Conservation (phyloP, 2,329 filamentous ascomycete species). For the Alternaria sp. region DNA sequence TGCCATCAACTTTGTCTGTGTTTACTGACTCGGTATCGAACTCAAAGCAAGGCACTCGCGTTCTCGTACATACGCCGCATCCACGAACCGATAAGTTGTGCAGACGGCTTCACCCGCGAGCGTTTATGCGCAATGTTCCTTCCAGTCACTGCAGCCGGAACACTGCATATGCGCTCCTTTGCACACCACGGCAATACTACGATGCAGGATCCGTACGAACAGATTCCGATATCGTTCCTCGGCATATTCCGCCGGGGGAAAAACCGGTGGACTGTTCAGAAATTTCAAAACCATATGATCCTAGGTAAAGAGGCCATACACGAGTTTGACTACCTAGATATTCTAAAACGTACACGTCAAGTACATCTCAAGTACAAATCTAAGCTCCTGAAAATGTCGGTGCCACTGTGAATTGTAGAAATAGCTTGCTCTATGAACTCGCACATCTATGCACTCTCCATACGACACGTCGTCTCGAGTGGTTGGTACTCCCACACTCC, state of each 20-base stretch:
- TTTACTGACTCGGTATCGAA: neutral
- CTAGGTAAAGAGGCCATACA: neutral
- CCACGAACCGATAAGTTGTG: neutral
- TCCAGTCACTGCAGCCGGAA: neutral
- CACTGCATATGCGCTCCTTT: neutral
- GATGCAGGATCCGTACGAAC: neutral
- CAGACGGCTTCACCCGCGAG: neutral
- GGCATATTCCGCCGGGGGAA: neutral
- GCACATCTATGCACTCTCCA: neutral
- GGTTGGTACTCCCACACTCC: neutral
- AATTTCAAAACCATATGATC: neutral
- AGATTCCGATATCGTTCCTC: neutral
- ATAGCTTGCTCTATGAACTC: neutral
- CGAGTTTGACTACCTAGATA: neutral
- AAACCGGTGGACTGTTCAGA: neutral
- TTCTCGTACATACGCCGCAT: neutral
- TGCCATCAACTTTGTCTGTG: neutral
- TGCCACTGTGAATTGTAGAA: neutral
- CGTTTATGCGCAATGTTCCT: neutral
- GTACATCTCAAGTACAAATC: neutral
- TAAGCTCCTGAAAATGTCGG: neutral
- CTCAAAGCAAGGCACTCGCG: neutral
- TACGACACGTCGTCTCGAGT: neutral
- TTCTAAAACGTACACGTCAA: neutral
- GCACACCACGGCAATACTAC: neutral